Base-by-base conservation (phyloP, 2,329 filamentous ascomycete genomes). In the Amauroascus verrucosus region DNA sequence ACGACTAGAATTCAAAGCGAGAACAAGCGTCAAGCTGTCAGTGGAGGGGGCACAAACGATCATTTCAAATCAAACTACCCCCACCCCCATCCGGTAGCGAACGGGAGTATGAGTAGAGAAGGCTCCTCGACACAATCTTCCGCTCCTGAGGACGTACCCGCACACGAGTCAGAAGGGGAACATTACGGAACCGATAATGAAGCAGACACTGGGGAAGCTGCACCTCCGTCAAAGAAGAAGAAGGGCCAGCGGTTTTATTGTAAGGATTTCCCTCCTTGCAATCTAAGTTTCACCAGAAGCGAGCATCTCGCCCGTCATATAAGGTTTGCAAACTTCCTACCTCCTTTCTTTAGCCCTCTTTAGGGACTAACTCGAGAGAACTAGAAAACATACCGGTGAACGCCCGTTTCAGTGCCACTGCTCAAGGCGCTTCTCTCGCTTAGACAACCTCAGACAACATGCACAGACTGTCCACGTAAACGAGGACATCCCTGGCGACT, bases 381-480 rank as follows among this genome's bases (percentile, higher is more conserved):
- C 18, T 58, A 93, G 89, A 63, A 97, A 97, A 79, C 93, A 98
- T 65, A 98, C 93, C 0, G 93, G 93, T 51, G 93, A 98, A 73
- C 83, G 93, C 26, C 93, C 93, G 0, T 98, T 97, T 63, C 86
- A 94, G 69, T 98, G 93, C 61, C 93, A 97, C 69, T 98, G 93
- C 70, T 88, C 85, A 1, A 82, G 93, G 48, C 82, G 89, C 53
- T 98, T 98, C 67, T 97, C 93, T 8, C 82, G 91, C 47, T 79
- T 97, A 44, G 91, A 98, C 69, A 98, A 98, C 65, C 75, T 98
- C 49, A 83, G 93, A 55, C 93, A 98, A 67, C 93, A 98, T 75
- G 93, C 93, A 43, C 90, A 96, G 69, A 97, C 93, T 0, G 93
- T 98, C 0, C 93, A 98, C 67, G 86, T 95, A 54, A 96, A 97